Evolutionary conservation across 192 early-diverging fungal genomes (phyloP).

Genomic region (Mortierella antarctica): DNA sequence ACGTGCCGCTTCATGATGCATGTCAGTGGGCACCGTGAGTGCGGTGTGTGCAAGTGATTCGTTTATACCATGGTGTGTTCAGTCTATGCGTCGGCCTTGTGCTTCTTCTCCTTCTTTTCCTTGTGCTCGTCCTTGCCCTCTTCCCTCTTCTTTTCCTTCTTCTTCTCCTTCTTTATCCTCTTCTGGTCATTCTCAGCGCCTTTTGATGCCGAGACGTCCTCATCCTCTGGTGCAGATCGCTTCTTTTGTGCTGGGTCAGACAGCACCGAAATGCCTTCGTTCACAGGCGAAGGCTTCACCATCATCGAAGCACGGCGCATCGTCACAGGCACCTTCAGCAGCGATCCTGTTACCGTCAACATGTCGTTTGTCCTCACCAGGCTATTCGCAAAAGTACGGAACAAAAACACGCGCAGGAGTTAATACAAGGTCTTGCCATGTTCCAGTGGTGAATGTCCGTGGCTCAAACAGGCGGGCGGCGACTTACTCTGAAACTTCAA

Average conservation of each 20-base stretch:
- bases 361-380: constrained; percentile 86
- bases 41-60: not conserved
- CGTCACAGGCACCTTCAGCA: constrained; percentile 55
- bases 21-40: not conserved
- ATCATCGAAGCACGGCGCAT: constrained; percentile 38
- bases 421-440: not conserved
- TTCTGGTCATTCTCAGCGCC: constrained; percentile 21
- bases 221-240: constrained; percentile 49
- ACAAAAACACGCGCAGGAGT: too few species aligned
- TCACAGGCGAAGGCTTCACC: constrained; percentile 16
- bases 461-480: not conserved
- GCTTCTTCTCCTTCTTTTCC: constrained; percentile 17
- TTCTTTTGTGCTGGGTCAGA: constrained; percentile 24
- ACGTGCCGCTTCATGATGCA: too few species aligned
- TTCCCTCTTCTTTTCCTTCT: constrained; percentile 32
- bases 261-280: constrained; percentile 18
- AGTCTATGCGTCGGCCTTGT: not conserved
- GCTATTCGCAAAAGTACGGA: constrained; percentile 41
- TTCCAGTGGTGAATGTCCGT: constrained; percentile 1
- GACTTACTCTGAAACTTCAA: constrained; percentile 77
- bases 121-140: constrained; percentile 8
- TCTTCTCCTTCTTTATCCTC: constrained; percentile 58
- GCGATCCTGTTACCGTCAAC: constrained; percentile 82
- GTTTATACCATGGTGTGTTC: not conserved
- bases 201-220: constrained; percentile 2